These are phyloP conservation scores for Aspergillus fischeri DNA, from an alignment of 2,329 filamentous ascomycete genomes.

Conservation along the genomic window DNA sequence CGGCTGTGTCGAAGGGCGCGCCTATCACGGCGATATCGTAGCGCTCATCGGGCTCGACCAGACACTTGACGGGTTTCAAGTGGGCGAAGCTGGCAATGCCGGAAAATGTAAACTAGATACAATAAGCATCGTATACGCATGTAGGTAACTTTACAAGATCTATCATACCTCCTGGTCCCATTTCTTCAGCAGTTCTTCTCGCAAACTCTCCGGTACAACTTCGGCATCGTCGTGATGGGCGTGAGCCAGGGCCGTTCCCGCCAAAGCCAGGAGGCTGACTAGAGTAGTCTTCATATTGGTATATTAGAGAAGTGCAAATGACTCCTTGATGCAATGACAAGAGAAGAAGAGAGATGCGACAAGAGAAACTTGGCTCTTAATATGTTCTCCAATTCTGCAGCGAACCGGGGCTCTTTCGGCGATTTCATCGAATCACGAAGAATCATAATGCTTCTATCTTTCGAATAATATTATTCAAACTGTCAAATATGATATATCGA, in stretches of 20 bases:
- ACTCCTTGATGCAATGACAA: background rate
- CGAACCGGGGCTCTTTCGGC: background rate
- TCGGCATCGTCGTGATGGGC: conserved; percentile 41
- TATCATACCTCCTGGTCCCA: conserved; percentile 45
- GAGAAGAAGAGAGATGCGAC: background rate
- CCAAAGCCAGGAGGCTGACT: conserved; percentile 29
- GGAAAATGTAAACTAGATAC: conserved; percentile 58
- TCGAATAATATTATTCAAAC: background rate
- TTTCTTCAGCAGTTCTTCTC: conserved; percentile 43
- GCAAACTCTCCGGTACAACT: conserved; percentile 35
- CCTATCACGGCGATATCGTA: conserved; percentile 72
- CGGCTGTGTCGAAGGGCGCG: conserved; percentile 70
- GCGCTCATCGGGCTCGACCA: conserved; percentile 58
- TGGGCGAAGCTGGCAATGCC: conserved; percentile 75
- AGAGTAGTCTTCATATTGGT: conserved; percentile 28
- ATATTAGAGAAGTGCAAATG: background rate
- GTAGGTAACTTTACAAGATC: background rate
- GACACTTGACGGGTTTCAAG: conserved; percentile 63
- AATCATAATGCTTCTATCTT: background rate
- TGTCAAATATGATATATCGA: background rate
- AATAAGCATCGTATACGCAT: background rate
- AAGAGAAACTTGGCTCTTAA: background rate
- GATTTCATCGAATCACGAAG: background rate
- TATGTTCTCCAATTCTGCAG: background rate
- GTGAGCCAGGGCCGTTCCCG: conserved; percentile 29